These are phyloP conservation scores for Diaporthe destruens DNA, from an alignment of 2,329 filamentous ascomycete species.

Conservation along the genomic window DNA sequence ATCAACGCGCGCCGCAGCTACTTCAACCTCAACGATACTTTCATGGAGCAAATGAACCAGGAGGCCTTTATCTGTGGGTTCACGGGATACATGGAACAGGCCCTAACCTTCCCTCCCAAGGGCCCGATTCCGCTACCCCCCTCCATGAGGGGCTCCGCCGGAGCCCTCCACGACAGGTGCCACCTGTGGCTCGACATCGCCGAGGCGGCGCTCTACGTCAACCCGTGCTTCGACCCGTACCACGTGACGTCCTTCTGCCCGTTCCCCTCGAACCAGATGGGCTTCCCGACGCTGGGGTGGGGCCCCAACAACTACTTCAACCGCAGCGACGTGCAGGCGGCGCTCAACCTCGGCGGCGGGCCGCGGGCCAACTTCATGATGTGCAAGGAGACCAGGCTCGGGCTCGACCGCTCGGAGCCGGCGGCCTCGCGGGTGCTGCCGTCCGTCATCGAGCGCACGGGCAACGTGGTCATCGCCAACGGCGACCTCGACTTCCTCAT, in stretches of 20 bases:
- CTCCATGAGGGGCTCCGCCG: neutral
- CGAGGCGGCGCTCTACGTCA: constrained; percentile 67
- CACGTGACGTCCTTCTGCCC: constrained; percentile 68
- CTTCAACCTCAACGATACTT: constrained; percentile 70
- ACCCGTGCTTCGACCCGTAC: constrained; percentile 75
- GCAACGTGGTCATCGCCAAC: constrained; percentile 37
- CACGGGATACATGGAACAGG: constrained; percentile 66
- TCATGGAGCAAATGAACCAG: constrained; percentile 61
- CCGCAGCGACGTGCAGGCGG: constrained; percentile 40
- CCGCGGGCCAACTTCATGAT: constrained; percentile 35
- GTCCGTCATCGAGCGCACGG: constrained; percentile 37
- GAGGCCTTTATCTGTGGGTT: constrained; percentile 70
- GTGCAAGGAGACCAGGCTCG: neutral
- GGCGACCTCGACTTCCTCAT: constrained; percentile 64
- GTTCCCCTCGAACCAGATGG: constrained; percentile 46
- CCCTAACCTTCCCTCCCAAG: constrained; percentile 57
- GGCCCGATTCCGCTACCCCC: constrained; percentile 39
- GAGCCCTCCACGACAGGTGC: constrained; percentile 48
- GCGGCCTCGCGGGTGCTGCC: constrained; percentile 22
- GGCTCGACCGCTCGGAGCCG: constrained; percentile 25
- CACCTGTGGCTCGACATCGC: constrained; percentile 59
- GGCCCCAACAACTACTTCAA: constrained; percentile 42
- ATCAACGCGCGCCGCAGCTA: constrained; percentile 68
- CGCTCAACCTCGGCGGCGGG: constrained; percentile 17
- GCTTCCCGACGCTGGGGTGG: constrained; percentile 40